Evolutionary conservation across 1,139 yeast species (phyloP).

Genomic region (Pichia sp.): DNA sequence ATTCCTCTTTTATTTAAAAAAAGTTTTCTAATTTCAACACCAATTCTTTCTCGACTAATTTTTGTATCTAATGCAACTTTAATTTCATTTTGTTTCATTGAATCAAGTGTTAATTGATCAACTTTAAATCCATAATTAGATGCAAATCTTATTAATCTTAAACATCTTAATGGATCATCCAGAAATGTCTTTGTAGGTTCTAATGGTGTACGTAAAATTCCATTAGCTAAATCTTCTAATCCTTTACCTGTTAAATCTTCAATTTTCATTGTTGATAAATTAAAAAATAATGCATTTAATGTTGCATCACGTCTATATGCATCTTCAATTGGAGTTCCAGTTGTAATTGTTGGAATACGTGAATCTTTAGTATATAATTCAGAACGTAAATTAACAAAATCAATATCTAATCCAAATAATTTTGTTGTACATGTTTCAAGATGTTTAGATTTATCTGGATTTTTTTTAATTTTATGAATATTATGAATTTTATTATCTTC

Average conservation of each 20-base stretch:
- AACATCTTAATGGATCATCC: slow-evolving; percentile 89
- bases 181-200: slow-evolving; percentile 77
- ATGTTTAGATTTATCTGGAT: slow-evolving; percentile 94
- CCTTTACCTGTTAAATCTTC: slow-evolving; percentile 86
- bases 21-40: slow-evolving; percentile 76
- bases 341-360: slow-evolving; percentile 66
- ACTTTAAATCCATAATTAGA: slow-evolving; percentile 66
- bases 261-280: slow-evolving; percentile 55
- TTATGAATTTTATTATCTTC: slow-evolving; percentile 31
- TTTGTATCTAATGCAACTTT: slow-evolving; percentile 57
- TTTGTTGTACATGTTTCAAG: slow-evolving; percentile 93
- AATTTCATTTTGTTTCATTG: slow-evolving; percentile 61
- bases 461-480: slow-evolving; percentile 79
- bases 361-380: slow-evolving; percentile 81
- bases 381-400: slow-evolving; percentile 83
- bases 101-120: slow-evolving; percentile 50
- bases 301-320: slow-evolving; percentile 95
- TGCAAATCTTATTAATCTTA: slow-evolving; percentile 81
- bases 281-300: slow-evolving; percentile 82
- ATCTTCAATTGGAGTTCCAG: slow-evolving; percentile 90
- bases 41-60: slow-evolving; percentile 87
- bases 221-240: slow-evolving; percentile 57
- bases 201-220: slow-evolving; percentile 81
- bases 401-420: slow-evolving; percentile 74
- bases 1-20: slow-evolving; percentile 38